Conservation (phyloP, 2,329 filamentous ascomycete species). For the Byssothecium circinans region DNA sequence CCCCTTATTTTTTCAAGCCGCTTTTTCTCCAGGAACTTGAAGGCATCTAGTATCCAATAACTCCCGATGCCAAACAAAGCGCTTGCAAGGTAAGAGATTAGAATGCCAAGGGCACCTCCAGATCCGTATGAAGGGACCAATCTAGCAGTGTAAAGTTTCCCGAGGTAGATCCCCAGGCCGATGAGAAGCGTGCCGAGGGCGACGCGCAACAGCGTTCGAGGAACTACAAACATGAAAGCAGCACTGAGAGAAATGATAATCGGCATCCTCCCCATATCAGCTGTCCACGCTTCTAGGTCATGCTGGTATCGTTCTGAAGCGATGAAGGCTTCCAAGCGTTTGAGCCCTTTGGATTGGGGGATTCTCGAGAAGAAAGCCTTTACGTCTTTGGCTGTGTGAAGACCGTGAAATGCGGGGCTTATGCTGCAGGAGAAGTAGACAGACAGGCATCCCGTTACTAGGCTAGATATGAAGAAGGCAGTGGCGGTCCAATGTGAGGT, state of each 20-base stretch:
- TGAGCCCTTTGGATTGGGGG: too few species aligned
- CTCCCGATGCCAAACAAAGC: background rate
- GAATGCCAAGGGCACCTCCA: background rate
- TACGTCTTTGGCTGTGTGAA: conserved; percentile 12
- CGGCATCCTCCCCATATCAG: too few species aligned
- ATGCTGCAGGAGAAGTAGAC: conserved; percentile 17
- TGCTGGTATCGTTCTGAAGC: too few species aligned
- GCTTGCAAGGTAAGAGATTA: background rate
- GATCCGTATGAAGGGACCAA: background rate
- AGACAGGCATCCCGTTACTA: conserved; percentile 15
- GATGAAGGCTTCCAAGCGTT: too few species aligned
- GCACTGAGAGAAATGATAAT: too few species aligned
- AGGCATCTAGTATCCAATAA: background rate
- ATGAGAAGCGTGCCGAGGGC: background rate
- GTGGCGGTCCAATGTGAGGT: conserved; percentile 16
- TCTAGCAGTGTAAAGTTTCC: background rate
- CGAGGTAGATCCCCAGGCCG: background rate
- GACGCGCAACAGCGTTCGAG: background rate
- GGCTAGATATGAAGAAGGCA: conserved; percentile 14
- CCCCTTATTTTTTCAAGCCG: background rate
- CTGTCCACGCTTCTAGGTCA: too few species aligned
- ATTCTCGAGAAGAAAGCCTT: conserved; percentile 14
- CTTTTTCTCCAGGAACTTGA: background rate
- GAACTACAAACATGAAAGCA: background rate
- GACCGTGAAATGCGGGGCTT: conserved; percentile 8